Evolutionary conservation across 2,329 filamentous ascomycete genomes (phyloP).

Genomic region (Phyllosticta paracitricarpa): DNA sequence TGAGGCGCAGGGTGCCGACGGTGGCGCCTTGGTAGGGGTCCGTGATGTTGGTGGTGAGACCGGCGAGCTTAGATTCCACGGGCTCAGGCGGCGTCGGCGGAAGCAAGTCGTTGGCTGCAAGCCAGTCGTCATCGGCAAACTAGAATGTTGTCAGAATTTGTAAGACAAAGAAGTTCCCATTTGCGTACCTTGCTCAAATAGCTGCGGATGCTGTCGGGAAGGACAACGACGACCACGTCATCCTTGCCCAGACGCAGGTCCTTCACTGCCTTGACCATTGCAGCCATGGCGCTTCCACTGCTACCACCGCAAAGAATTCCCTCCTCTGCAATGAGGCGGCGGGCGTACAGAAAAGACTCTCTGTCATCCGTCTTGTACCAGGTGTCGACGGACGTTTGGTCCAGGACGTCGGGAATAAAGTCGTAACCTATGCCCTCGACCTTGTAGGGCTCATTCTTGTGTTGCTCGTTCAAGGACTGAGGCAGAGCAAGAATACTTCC

Average conservation of each 20-base stretch:
- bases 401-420: conserved; percentile 89
- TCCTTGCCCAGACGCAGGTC: conserved; percentile 70
- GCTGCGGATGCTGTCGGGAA: conserved; percentile 93
- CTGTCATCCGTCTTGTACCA: conserved; percentile 98
- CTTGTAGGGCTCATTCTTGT: conserved; percentile 81
- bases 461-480: conserved; percentile 65
- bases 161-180: neutral
- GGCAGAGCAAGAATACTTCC: conserved; percentile 87
- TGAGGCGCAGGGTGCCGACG: conserved; percentile 73
- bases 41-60: conserved; percentile 30
- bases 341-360: conserved; percentile 83
- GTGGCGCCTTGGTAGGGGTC: conserved; percentile 72
- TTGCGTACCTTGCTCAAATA: conserved; percentile 72
- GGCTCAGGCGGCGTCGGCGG: conserved; percentile 46
- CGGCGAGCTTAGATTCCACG: conserved; percentile 21
- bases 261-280: conserved; percentile 64
- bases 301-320: conserved; percentile 88
- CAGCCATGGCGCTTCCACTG: conserved; percentile 84
- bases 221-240: conserved; percentile 80
- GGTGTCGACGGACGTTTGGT: conserved; percentile 68
- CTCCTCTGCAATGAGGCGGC: conserved; percentile 85
- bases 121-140: conserved; percentile 98
- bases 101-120: conserved; percentile 89
- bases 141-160: conserved; percentile 15
- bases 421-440: conserved; percentile 98